Base-by-base conservation (phyloP, 2,329 filamentous ascomycete genomes). In the Calycina herbarum region DNA sequence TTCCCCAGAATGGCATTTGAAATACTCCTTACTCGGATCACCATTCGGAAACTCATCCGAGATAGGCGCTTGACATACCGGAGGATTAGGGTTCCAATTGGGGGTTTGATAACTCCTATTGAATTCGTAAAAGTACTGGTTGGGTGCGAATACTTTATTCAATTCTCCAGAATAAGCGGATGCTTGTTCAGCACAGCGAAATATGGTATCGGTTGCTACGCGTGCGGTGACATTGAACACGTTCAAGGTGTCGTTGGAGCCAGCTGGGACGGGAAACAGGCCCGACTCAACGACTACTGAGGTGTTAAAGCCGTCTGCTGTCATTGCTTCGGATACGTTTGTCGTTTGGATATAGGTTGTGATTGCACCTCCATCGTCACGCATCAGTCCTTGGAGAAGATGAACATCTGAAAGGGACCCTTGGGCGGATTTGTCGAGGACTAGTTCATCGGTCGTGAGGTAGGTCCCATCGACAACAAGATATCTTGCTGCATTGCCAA, bases 1-100 rank as follows among this genome's bases (percentile, higher is more conserved):
- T 13, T 78, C 76, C 0, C 76, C 76, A 11, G 73, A 73, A 56
- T 77, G 76, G 61, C 76, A 78, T 64, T 77, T 78, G 70, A 76
- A 77, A 64, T 78, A 78, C 42, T 77, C 76, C 3, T 65, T 51
- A 11, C 70, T 63, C 1, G 75, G 75, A 54, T 77, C 70, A 8
- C 73, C 73, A 48, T 74, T 65, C n/a, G 75, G 76, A 35, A 75
- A 69, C 0, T 62, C 60, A 0, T 69, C 56, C 1, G 72, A 72
- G 8, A 67, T 60, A 5, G 71, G 72, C 29, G 71, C 68, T 35
- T 68, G 66, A 57, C 72, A 77, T 17, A 71, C 72, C 13, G 68
- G 70, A 1, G 66, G n/a, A 45, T 71, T 72, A 1, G 68, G 66
- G 45, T 69, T 63, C 40, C 57, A 70, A n/a, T 60, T 60, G 1